Conservation (phyloP, 1,284 basidiomycete species). For the Malassezia nana region DNA sequence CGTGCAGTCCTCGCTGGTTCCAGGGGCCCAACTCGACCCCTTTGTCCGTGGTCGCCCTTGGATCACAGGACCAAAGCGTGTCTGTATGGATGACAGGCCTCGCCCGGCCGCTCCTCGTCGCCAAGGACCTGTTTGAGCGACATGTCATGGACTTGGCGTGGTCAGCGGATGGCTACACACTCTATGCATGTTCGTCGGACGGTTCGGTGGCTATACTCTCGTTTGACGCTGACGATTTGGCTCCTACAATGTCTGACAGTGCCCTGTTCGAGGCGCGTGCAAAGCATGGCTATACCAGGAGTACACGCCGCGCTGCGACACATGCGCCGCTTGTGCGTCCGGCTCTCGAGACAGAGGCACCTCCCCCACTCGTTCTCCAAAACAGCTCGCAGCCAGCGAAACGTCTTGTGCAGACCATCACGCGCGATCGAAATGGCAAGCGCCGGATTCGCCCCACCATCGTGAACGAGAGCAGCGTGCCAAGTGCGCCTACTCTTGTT, state of each 20-base stretch:
- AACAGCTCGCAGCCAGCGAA: slow-evolving; percentile 12
- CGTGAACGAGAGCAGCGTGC: slow-evolving; percentile 32
- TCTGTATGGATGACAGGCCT: slow-evolving; percentile 50
- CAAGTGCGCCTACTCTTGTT: slow-evolving; percentile 4
- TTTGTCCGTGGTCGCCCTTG: slow-evolving; percentile 33
- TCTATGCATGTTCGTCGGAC: slow-evolving; percentile 92
- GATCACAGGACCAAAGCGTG: slow-evolving; percentile 26
- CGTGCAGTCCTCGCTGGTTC: slow-evolving; percentile 42
- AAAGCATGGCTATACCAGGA: slow-evolving; percentile 19
- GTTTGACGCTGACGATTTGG: slow-evolving; percentile 70
- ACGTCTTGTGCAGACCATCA: slow-evolving; percentile 46
- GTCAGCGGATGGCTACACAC: slow-evolving; percentile 68
- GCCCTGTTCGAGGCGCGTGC: slow-evolving; percentile 48
- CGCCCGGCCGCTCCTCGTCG: slow-evolving; percentile 82
- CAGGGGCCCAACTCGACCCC: slow-evolving; percentile 19
- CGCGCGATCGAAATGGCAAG: slow-evolving; percentile 53
- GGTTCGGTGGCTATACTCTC: slow-evolving; percentile 80
- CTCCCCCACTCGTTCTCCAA: slow-evolving; percentile 11
- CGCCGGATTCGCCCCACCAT: slow-evolving; percentile 59
- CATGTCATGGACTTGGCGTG: slow-evolving; percentile 93
- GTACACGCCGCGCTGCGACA: slow-evolving; percentile 15
- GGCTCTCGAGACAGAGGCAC: slow-evolving; percentile 1
- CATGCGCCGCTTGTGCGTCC: slow-evolving; percentile 8
- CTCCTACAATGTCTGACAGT: slow-evolving; percentile 65
- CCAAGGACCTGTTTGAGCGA: slow-evolving; percentile 84